Percentiles rank a stretch among this genome's conserved stretches.
Evolutionary conservation across 306 rosid genomes (phyloP).

Genomic region (Chamaecrista fasciculata): DNA sequence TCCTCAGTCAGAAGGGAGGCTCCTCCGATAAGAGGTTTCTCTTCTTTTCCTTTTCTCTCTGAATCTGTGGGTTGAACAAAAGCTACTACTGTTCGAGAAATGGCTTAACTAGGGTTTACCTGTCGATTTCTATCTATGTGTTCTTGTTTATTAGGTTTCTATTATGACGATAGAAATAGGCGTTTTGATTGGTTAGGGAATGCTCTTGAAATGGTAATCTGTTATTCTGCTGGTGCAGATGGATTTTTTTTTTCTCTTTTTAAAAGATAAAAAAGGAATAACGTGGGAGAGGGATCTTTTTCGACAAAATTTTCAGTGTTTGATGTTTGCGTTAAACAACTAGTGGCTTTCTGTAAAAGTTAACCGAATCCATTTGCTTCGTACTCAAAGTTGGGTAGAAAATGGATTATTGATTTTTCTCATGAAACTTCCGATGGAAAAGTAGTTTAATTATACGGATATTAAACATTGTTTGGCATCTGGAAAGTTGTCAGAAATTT

Average conservation of each 20-base stretch:
- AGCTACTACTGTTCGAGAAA: not conserved
- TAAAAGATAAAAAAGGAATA: too few species aligned
- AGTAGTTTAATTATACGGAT: not conserved
- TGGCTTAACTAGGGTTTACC: not conserved
- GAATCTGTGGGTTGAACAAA: not conserved
- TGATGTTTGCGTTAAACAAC: not conserved
- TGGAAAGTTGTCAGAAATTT: not conserved
- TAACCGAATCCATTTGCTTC: too few species aligned
- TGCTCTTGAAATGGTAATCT: not conserved
- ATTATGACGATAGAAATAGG: not conserved
- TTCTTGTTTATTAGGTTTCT: not conserved
- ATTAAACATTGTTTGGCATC: not conserved
- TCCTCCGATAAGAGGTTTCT: conserved; percentile 86
- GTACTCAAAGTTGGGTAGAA: not conserved
- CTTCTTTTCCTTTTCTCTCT: not conserved
- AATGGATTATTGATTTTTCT: too few species aligned
- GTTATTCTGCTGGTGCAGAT: not conserved
- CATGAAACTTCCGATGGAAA: not conserved
- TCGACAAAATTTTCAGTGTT: not conserved
- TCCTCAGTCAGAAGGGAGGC: conserved; percentile 99
- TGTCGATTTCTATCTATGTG: not conserved
- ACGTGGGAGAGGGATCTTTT: not conserved
- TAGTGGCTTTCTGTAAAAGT: not conserved
- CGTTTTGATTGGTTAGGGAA: not conserved
- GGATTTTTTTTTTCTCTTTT: not conserved